Evolutionary conservation across 2,329 filamentous ascomycete species (phyloP).

Genomic region (Curvularia lunata): DNA sequence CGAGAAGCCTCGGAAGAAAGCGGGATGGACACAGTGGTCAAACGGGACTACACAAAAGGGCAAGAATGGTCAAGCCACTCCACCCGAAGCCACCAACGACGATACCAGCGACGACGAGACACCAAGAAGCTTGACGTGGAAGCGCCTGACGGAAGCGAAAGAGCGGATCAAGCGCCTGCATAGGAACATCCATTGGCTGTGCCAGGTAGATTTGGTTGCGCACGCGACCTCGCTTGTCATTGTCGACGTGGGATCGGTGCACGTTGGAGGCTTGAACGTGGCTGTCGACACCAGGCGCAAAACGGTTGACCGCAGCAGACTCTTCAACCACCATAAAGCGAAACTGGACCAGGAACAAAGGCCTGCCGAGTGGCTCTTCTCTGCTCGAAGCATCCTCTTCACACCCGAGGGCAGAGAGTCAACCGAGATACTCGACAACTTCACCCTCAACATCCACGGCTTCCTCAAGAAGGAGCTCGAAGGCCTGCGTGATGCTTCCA

Average conservation of each 20-base stretch:
- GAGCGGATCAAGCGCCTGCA: constrained; percentile 87
- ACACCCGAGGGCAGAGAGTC: constrained; percentile 84
- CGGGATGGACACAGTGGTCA: constrained; percentile 41
- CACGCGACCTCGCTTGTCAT: constrained; percentile 79
- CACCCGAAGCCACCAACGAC: constrained; percentile 26
- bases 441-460: constrained; percentile 88
- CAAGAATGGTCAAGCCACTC: constrained; percentile 26
- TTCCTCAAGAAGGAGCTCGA: constrained; percentile 84
- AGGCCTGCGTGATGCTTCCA: constrained; percentile 85
- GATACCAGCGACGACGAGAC: constrained; percentile 48
- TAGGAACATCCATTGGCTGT: constrained; percentile 83
- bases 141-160: constrained; percentile 76
- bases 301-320: constrained; percentile 86
- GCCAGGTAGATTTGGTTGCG: constrained; percentile 86
- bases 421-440: constrained; percentile 85
- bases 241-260: constrained; percentile 80
- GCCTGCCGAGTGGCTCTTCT: constrained; percentile 94
- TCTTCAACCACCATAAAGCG: constrained; percentile 72
- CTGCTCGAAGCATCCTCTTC: constrained; percentile 84
- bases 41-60: constrained; percentile 36
- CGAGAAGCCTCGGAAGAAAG: constrained; percentile 42
- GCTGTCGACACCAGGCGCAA: constrained; percentile 90
- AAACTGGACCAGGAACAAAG: constrained; percentile 63
- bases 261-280: constrained; percentile 82
- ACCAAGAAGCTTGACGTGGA: constrained; percentile 76